Base-by-base conservation (phyloP, 225 moss, liverwort and hornwort species). In the Straminergon stramineum region DNA sequence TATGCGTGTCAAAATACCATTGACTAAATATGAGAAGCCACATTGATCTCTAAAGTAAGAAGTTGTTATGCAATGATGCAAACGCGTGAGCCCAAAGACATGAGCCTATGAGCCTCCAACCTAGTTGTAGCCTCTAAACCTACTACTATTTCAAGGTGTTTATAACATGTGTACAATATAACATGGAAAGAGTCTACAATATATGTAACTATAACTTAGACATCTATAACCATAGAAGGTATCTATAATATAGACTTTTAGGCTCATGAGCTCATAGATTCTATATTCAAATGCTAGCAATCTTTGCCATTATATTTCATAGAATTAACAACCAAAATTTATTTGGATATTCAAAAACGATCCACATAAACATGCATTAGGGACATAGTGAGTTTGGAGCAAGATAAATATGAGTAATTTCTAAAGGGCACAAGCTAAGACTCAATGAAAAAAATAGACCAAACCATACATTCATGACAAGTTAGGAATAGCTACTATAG, bases 331-430 rank as follows among this genome's bases (percentile, higher is more conserved):
- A 24, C 27, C 26, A 2, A 41, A 26, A 41, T 41, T 15, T 41
- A 41, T 15, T 41, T 41, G 15, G 26, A n/a, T n/a, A 41, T 39
- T 41, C 0, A 15, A 0, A 41, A 39, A 23, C 24, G 7, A 24
- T 70, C 2, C 0, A 11, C 1, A 7, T 7, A 39, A 22, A 15
- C 0, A 0, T 6, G 4, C 15, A 41, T 71, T 26, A 5, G 5
- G 26, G 0, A 14, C 4, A 26, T 23, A 17, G 7, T 26, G 9
- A 27, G 3, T 41, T 41, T 71, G 26, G 3, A 41, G 5, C 3
- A 41, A 71, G 15, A 71, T 41, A 3, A 41, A 71, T 41, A 8
- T 0, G 0, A 8, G 1, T 41, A 15, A 41, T 24, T 71, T 26
- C 24, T 71, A 15, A 0, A 26, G 0, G 5, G 15, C 1, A 27